Base-by-base conservation (phyloP, 495 filamentous ascomycete genomes). In the Filosporella fistucella region DNA sequence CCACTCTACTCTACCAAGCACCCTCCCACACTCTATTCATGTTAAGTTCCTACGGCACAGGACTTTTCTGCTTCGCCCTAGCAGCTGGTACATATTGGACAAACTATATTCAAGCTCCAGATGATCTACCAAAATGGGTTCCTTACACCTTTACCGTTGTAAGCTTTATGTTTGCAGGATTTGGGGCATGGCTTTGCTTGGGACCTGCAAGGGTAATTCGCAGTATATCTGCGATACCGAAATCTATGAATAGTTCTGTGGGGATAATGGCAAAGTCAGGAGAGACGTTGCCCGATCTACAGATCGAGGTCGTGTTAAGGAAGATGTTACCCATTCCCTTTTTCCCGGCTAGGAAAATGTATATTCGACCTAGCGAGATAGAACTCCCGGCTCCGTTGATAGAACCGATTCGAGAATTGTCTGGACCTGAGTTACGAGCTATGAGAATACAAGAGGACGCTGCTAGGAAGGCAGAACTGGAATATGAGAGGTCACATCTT, bases 11-110 rank as follows among this genome's bases (percentile, higher is more conserved):
- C 25, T 89, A 81, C 67, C 66, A 79, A 47, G 72, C 77, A 0
- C 80, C 73, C 4, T 80, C 81, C 4, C 80, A 87, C 52, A 69
- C 71, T 43, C 63, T 68, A 54, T 85, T 78, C 63, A 61, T 78
- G 26, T 44, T 75, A 32, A 74, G 75, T 28, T 75, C 75, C 57
- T 81, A 84, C 57, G 58, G 64, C 28, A 65, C 78, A 13, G 69
- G 70, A 5, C 50, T 65, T 18, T 81, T 81, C 60, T 84, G 78
- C 63, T 68, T 84, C 43, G 57, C 64, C 12, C 81, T 78, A 51
- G 68, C 78, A 10, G 67, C 66, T 45, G 77, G 71, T 57, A 74
- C 80, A 54, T 78, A 75, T 40, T 75, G 73, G 54, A 23, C 60
- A 34, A 62, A 68, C 25, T 66, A 68, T 41, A 60, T 70, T 21